phyloP scores from a whole-genome alignment of 495 filamentous ascomycete species.

The Annulohypoxylon moriforme region DNA sequence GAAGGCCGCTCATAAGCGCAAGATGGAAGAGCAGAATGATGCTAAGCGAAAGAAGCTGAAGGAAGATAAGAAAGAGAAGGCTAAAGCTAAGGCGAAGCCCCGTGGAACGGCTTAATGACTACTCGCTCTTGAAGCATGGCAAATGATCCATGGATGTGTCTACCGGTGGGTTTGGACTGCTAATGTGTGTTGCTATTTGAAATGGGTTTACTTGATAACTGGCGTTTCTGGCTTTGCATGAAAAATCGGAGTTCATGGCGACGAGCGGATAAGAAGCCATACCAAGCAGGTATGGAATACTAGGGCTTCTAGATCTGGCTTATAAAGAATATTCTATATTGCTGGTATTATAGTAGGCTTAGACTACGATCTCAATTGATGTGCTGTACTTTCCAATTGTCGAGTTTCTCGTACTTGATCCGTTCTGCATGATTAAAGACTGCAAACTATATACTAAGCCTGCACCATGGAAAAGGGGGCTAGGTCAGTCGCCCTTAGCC shows the following conservation, averaged over 20 bases:
- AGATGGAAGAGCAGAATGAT: constrained; percentile 88
- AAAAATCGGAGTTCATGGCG: constrained; percentile 40
- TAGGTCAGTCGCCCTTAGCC: neutral
- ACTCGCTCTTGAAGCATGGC: neutral
- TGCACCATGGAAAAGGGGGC: neutral
- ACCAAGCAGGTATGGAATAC: constrained; percentile 27
- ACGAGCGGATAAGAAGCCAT: constrained; percentile 23
- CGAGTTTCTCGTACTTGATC: neutral
- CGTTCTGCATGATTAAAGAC: neutral
- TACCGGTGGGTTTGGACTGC: neutral
- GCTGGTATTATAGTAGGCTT: constrained; percentile 1
- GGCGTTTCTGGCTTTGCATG: constrained; percentile 41
- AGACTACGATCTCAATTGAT: constrained; percentile 8
- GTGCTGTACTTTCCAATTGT: neutral
- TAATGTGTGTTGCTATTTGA: neutral
- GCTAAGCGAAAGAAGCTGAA: constrained; percentile 95
- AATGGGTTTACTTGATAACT: constrained; percentile 23
- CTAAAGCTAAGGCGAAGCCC: constrained; percentile 86
- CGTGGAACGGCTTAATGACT: constrained; percentile 56
- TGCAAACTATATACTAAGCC: too few species aligned
- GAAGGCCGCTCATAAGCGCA: constrained; percentile 85
- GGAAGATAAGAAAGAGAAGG: constrained; percentile 90
- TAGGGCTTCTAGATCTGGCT: constrained; percentile 20
- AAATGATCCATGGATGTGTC: neutral
- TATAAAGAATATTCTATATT: constrained; percentile 2